phyloP scores from a whole-genome alignment of 495 filamentous ascomycete species.

The Friedmanniomyces endolithicus region DNA sequence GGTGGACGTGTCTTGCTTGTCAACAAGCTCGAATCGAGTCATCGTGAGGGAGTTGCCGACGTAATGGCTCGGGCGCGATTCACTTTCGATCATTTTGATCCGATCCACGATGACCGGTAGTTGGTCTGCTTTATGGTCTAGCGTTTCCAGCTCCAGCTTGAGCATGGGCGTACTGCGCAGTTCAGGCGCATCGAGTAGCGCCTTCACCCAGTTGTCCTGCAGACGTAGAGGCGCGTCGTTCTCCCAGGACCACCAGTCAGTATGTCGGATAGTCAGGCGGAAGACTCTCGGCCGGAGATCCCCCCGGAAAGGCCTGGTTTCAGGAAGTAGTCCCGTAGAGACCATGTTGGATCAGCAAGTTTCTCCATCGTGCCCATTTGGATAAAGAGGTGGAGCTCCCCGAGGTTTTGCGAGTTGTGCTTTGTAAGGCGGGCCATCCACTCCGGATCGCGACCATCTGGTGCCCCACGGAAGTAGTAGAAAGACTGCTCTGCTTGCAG shows the following conservation, averaged over 20 bases:
- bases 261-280: slow-evolving; percentile 26
- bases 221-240: slow-evolving; percentile 16
- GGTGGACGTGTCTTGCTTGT: not conserved
- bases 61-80: slow-evolving; percentile 18
- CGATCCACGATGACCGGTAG: slow-evolving; percentile 19
- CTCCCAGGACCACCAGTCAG: slow-evolving; percentile 31
- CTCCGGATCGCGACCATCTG: not conserved
- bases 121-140: slow-evolving; percentile 16
- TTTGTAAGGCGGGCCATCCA: slow-evolving; percentile 8
- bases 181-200: slow-evolving; percentile 12
- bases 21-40: slow-evolving; percentile 8
- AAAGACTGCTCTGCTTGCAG: slow-evolving; percentile 18
- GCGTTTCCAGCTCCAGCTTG: slow-evolving; percentile 20
- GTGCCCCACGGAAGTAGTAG: slow-evolving; percentile 11
- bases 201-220: slow-evolving; percentile 13
- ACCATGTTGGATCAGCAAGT: not conserved
- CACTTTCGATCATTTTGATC: slow-evolving; percentile 23
- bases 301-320: not conserved
- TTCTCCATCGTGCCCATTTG: slow-evolving; percentile 13
- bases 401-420: slow-evolving; percentile 11
- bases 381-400: slow-evolving; percentile 11
- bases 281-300: slow-evolving; percentile 19
- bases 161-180: slow-evolving; percentile 5
- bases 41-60: slow-evolving; percentile 1
- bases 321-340: slow-evolving; percentile 2